Percentiles rank a stretch among this genome's conserved stretches.
Evolutionary conservation across 2,329 filamentous ascomycete species (phyloP).

Genomic region (Colletotrichum orchidophilum): DNA sequence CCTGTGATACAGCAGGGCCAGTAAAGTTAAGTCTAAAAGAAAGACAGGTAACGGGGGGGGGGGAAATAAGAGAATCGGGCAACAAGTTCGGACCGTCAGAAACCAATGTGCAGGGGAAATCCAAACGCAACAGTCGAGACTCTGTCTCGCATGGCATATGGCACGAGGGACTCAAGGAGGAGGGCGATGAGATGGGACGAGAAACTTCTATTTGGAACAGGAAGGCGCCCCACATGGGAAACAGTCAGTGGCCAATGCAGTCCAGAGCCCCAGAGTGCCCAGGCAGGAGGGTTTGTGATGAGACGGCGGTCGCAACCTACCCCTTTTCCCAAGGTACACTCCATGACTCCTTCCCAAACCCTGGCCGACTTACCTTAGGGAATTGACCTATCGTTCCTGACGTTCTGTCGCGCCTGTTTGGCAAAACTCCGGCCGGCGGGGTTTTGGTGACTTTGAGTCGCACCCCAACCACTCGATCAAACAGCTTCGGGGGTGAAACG

Average conservation of each 20-base stretch:
- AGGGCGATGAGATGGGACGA: slow-evolving; percentile 14
- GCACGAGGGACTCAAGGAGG: background rate
- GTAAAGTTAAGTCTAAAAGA: background rate
- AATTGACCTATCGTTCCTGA: too few relatives aligned
- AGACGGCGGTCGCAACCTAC: slow-evolving; percentile 1
- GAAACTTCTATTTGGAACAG: slow-evolving; percentile 3
- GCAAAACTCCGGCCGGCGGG: background rate
- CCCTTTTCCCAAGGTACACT: background rate
- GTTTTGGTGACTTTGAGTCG: background rate
- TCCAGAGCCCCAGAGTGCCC: background rate
- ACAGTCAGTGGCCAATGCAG: background rate
- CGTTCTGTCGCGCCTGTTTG: too few relatives aligned
- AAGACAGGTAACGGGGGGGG: background rate
- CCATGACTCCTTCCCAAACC: too few relatives aligned
- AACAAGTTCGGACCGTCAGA: slow-evolving; percentile 23
- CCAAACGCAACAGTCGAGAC: background rate
- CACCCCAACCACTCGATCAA: slow-evolving; percentile 25
- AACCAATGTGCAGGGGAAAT: background rate
- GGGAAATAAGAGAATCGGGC: background rate
- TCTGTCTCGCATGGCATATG: background rate
- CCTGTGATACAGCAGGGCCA: background rate
- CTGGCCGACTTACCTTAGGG: too few relatives aligned
- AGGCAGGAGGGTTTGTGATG: background rate
- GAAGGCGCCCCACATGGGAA: background rate
- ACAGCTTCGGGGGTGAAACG: slow-evolving; percentile 18